phyloP scores from a whole-genome alignment of 345 rosid species.

The Acer saccharum region DNA sequence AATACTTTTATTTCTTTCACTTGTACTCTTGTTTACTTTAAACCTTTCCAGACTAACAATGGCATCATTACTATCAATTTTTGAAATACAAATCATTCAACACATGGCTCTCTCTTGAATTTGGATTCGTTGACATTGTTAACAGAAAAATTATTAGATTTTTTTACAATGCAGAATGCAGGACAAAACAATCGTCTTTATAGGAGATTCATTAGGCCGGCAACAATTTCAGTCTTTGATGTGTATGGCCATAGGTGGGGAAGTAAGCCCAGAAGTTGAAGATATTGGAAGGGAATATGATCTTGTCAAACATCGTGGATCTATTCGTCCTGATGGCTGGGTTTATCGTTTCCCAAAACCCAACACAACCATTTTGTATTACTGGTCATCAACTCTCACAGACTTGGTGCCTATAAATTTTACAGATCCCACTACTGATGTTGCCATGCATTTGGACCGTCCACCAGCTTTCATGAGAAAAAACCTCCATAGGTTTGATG shows the following conservation, averaged over 20 bases:
- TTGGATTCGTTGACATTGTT: neutral
- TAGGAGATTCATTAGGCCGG: conserved; percentile 86
- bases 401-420: conserved; percentile 54
- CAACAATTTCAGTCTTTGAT: conserved; percentile 76
- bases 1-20: neutral
- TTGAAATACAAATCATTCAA: neutral
- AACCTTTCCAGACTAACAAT: neutral
- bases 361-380: conserved; percentile 72
- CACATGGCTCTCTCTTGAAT: neutral
- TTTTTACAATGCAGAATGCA: conserved; percentile 51
- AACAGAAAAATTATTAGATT: neutral
- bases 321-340: conserved; percentile 72
- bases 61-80: neutral
- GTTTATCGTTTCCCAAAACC: conserved; percentile 60
- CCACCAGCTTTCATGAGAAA: conserved; percentile 70
- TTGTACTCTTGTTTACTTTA: neutral
- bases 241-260: conserved; percentile 78
- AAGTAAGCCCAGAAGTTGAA: conserved; percentile 53
- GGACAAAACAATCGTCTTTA: conserved; percentile 78
- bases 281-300: conserved; percentile 65
- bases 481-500: conserved; percentile 52
- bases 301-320: conserved; percentile 50
- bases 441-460: conserved; percentile 77
- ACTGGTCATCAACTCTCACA: conserved; percentile 68
- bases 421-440: conserved; percentile 30